phyloP scores from a whole-genome alignment of 2,329 filamentous ascomycete genomes.

The Stachybotrys echinatus region DNA sequence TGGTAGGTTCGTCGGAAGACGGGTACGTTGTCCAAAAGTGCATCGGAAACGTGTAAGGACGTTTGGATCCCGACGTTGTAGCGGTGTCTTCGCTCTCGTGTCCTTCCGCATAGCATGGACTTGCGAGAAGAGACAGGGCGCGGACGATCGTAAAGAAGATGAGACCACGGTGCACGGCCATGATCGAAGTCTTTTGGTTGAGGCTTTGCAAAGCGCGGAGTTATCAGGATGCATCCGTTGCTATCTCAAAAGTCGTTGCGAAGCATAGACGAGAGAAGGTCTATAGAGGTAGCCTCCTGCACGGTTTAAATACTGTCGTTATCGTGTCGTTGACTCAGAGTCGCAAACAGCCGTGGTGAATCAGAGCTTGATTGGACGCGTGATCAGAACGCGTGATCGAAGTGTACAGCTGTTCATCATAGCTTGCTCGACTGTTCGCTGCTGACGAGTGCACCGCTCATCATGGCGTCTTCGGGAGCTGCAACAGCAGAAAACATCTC shows the following conservation, averaged over 20 bases:
- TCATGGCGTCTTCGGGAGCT: conserved; percentile 28
- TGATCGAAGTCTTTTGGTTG: too few species aligned
- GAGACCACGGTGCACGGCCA: not conserved
- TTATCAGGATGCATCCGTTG: too few species aligned
- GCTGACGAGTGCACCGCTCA: conserved; percentile 48
- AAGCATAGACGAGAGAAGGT: not conserved
- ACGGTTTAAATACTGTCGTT: not conserved
- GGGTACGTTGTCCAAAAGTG: not conserved
- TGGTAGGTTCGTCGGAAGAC: not conserved
- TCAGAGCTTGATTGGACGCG: not conserved
- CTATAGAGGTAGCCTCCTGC: not conserved
- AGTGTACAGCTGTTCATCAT: conserved; percentile 19
- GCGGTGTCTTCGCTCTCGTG: not conserved
- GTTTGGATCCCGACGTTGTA: not conserved
- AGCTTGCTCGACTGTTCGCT: conserved; percentile 28
- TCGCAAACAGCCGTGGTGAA: not conserved
- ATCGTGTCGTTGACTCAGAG: not conserved
- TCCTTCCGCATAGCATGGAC: not conserved
- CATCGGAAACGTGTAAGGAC: not conserved
- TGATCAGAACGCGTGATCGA: not conserved
- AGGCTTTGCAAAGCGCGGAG: too few species aligned
- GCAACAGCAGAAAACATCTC: conserved; percentile 37
- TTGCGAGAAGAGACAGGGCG: not conserved
- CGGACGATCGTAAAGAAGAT: not conserved
- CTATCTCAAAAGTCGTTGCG: too few species aligned